A percentile compares a stretch with the other conserved stretches of the same genome.
Conservation (phyloP, 768 basidiomycete genomes). For the Sutorius australiensis region DNA sequence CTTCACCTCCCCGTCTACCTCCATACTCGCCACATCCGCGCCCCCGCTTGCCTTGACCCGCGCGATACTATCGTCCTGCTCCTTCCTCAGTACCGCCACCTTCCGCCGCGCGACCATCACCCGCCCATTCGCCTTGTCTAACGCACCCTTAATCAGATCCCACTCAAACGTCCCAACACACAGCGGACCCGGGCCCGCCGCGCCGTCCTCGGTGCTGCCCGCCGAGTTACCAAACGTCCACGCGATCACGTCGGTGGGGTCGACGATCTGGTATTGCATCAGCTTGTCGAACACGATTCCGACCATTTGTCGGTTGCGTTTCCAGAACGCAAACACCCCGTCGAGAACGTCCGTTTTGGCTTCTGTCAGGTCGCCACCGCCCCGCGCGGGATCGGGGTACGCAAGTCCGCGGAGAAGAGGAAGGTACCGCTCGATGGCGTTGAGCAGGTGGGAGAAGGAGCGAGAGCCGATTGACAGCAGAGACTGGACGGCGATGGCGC, state of each 20-base stretch:
- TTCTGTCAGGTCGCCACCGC: constrained; percentile 42
- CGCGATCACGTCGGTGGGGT: constrained; percentile 84
- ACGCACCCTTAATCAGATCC: constrained; percentile 75
- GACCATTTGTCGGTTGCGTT: constrained; percentile 78
- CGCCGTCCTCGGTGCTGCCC: constrained; percentile 34
- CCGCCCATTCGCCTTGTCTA: constrained; percentile 90
- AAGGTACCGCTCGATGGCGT: constrained; percentile 94
- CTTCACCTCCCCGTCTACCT: constrained; percentile 74
- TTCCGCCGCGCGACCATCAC: constrained; percentile 75
- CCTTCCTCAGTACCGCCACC: constrained; percentile 72
- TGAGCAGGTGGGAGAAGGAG: constrained; percentile 96
- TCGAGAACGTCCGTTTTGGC: constrained; percentile 70
- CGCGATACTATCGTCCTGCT: constrained; percentile 84
- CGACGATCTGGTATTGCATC: constrained; percentile 97
- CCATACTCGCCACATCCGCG: constrained; percentile 47
- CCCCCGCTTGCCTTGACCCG: constrained; percentile 62
- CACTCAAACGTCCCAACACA: constrained; percentile 69
- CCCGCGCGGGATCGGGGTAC: constrained; percentile 6
- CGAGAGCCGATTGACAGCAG: constrained; percentile 89
- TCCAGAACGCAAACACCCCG: constrained; percentile 78
- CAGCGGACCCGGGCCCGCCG: constrained; percentile 32
- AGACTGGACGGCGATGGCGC: constrained; percentile 82
- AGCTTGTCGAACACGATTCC: constrained; percentile 95
- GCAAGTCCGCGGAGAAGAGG: constrained; percentile 67
- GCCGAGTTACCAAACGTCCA: constrained; percentile 73